Evolutionary conservation across 495 filamentous ascomycete species (phyloP), one percentile per base, ranked within the genome.

Genomic region (Penicillium fimorum): DNA sequence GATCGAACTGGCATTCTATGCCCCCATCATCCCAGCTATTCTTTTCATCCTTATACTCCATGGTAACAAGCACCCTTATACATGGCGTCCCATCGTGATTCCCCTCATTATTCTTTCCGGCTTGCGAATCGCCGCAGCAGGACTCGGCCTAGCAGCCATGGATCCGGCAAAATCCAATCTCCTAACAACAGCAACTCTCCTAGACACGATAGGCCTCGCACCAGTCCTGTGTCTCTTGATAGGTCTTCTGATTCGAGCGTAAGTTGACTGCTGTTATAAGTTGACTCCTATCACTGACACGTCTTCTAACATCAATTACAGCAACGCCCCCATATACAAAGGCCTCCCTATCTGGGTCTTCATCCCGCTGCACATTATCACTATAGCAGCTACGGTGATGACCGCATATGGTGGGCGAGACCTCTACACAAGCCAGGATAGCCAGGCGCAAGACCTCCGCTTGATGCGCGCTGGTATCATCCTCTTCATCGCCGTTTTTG

Each of bases 1-100:
- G 29, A 50, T 50, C 32, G 48, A 50, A 50, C 48, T 50, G 48
- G 48, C 48, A 50, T 50, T 50, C 27, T 50, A 50, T 37, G 30
- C 29, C 48, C 48, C 48, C 30, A 50, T 50, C 48, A 1, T 38
- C 48, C 48, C 48, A 22, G 48, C 32, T 37, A 50, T 50, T 17
- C 15, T 50, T 30, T 50, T 40, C 17, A 50, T 50, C 20, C 1
- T 50, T 22, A 10, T 50, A n/a, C 30, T 50, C 32, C 48, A 50
- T 37, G 48, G 48, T 6, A 20, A 37, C 11, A 50, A 50, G 48
- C 15, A 40, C 11, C 48, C 48, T 12, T 50, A 50, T n/a, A 35
- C 48, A 50, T 50, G 48, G 48, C 48, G 48, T 50, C 30, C 48
- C 30, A 50, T 50, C 48, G 32, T 50, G 8, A 40, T 50, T 20